phyloP scores from a whole-genome alignment of 306 rosid genomes.

The Bauhinia variegata region DNA sequence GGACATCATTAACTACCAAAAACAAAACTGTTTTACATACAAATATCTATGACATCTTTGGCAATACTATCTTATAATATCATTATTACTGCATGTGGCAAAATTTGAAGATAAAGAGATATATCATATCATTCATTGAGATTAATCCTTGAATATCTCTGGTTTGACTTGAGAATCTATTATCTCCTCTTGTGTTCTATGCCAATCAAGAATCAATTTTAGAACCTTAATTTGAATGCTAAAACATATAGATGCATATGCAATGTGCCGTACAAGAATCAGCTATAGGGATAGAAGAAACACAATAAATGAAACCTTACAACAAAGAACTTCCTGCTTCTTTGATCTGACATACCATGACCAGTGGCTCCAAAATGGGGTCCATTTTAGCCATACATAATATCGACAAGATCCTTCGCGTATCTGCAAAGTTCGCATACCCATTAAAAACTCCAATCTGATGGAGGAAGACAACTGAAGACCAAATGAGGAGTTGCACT shows the following conservation, averaged over 20 bases:
- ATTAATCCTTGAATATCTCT: neutral
- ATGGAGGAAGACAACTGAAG: constrained; percentile 16
- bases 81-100: neutral
- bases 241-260: constrained; percentile 1
- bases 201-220: constrained; percentile 3
- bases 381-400: constrained; percentile 75
- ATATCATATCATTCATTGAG: neutral
- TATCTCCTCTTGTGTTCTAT: neutral
- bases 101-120: constrained; percentile 5
- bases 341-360: constrained; percentile 70
- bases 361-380: constrained; percentile 98
- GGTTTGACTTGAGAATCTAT: neutral
- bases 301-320: constrained; percentile 9
- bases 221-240: neutral
- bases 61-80: constrained; percentile 14
- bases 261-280: constrained; percentile 9
- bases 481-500: constrained; percentile 32
- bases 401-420: constrained; percentile 86
- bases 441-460: constrained; percentile 30
- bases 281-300: neutral
- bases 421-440: constrained; percentile 60
- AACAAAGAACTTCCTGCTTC: constrained; percentile 3
- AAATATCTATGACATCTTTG: constrained; percentile 7
- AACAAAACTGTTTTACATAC: constrained; percentile 16
- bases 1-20: constrained; percentile 23